Conservation (phyloP, 441 rosid species). For the Metrosideros polymorpha region DNA sequence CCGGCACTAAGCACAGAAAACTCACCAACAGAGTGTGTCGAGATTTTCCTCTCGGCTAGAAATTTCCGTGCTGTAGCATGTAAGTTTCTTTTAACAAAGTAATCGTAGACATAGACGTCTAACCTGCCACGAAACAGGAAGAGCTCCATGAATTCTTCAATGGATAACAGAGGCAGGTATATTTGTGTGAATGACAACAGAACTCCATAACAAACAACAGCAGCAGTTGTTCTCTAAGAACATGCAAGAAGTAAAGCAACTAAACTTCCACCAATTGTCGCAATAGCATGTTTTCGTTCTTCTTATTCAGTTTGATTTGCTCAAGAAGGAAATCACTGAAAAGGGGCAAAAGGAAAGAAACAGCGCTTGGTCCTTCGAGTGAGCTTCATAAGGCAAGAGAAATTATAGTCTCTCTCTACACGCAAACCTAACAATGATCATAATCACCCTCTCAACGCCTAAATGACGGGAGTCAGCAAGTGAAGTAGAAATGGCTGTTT, state of each 20-base stretch:
- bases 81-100: conserved; percentile 80
- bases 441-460: neutral
- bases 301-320: neutral
- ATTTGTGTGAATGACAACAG: neutral
- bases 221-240: neutral
- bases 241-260: neutral
- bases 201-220: neutral
- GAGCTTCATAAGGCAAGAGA: neutral
- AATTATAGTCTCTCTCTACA: neutral
- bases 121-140: conserved; percentile 38
- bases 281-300: neutral
- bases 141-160: neutral
- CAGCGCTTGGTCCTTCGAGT: neutral
- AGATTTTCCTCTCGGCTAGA: conserved; percentile 82
- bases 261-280: neutral
- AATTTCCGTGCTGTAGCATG: conserved; percentile 86
- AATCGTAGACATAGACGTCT: conserved; percentile 88
- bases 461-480: neutral
- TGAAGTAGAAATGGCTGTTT: neutral
- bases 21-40: conserved; percentile 86
- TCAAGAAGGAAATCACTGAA: neutral
- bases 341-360: neutral
- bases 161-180: neutral
- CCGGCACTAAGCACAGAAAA: neutral
- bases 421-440: neutral